Base-by-base conservation (phyloP, 23 red algal genomes). In the Gracilariopsis chorda region DNA sequence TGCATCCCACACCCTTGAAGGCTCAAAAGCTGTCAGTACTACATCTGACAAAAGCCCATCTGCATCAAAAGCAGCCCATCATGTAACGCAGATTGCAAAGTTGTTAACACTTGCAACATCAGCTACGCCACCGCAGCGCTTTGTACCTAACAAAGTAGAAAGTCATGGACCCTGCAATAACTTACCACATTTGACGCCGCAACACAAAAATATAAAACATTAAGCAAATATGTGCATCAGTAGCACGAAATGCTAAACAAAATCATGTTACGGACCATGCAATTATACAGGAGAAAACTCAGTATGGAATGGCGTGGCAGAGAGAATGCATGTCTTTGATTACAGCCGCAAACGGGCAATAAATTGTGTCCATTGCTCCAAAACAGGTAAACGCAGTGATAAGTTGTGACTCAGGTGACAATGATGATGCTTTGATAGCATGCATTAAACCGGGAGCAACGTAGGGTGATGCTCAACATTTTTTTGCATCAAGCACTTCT, bases 61-160 rank as follows among this genome's bases (percentile, higher is more conserved):
- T n/a, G n/a, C n/a, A n/a, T n/a, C n/a, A n/a, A n/a, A n/a, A n/a
- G n/a, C n/a, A n/a, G n/a, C n/a, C n/a, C n/a, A n/a, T n/a, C n/a
- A n/a, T n/a, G n/a, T n/a, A n/a, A n/a, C n/a, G n/a, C n/a, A n/a
- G n/a, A n/a, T n/a, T n/a, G n/a, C n/a, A n/a, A n/a, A n/a, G n/a
- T n/a, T n/a, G n/a, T n/a, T n/a, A n/a, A n/a, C n/a, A n/a, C n/a
- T n/a, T n/a, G n/a, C n/a, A n/a, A n/a, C n/a, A n/a, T n/a, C n/a
- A n/a, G n/a, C n/a, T n/a, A n/a, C n/a, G n/a, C n/a, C n/a, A n/a
- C n/a, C n/a, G n/a, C n/a, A n/a, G n/a, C 0, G 55, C 43, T 88
- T 88, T 60, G 65, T 75, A 27, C 45, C 55, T 32, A 88, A 88
- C 70, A 77, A 75, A 27, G 46, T 76, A 43, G 84, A 88, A 88